Evolutionary conservation across 495 filamentous ascomycete species (phyloP), one percentile per base, ranked within the genome.

Genomic region (Hypoxylon perforatum): DNA sequence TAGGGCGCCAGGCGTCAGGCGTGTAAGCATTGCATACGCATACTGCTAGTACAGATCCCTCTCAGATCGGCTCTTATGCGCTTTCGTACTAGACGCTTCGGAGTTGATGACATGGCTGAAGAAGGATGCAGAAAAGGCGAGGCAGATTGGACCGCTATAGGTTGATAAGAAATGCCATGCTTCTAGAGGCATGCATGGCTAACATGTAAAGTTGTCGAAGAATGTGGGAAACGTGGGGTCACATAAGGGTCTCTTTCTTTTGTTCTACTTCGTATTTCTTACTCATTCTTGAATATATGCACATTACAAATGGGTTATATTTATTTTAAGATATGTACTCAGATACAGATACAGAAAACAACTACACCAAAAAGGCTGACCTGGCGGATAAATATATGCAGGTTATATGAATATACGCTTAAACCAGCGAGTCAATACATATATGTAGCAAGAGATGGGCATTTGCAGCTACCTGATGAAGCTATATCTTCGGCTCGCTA

Each of bases 141-240:
- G 50, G 51, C 51, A 56, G 59, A 56, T 39, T 62, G 12, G 51
- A 30, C 47, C 22, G 28, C 14, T 22, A 51, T 49, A 55, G 59
- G 42, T 15, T 12, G 51, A 55, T 63, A 56, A 49, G 59, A 22
- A 56, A 56, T 44, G 59, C 59, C 51, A 54, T 50, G 42, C 22
- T 49, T 33, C 42, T 63, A 63, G 42, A 17, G 44, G n/a, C n/a
- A 33, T 42, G 57, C 47, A 60, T 55, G 35, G 45, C 19, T 41
- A n/a, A 33, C 25, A 25, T 60, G 55, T 50, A 23, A 38, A 38
- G n/a, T n/a, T 38, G 45, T 53, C 44, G 18, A 44, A 38, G 17
- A 38, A 51, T 57, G n/a, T n/a, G n/a, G n/a, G 50, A 42, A 54
- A 55, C 63, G 63, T 66, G 63, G 56, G 63, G 63, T 59, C 42